Percentiles rank a stretch among this genome's conserved stretches.
These are phyloP conservation scores for Glomus cerebriforme DNA, from an alignment of 192 early-diverging fungal species.

Conservation along the genomic window DNA sequence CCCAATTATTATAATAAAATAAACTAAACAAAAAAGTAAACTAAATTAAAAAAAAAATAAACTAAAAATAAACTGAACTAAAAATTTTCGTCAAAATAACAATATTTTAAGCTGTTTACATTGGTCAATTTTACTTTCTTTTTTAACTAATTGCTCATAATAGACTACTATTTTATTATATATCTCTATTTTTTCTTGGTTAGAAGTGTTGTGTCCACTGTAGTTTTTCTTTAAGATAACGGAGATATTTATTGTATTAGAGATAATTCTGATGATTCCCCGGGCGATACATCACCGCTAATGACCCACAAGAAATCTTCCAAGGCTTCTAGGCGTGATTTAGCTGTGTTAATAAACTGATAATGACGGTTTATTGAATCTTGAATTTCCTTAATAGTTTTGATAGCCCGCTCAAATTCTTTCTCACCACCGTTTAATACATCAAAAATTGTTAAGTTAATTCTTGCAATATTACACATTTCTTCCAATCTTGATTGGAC, in stretches of 20 bases:
- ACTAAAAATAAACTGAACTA: no score
- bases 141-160: neutral
- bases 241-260: neutral
- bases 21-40: no score
- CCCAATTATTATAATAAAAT: no score
- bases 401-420: neutral
- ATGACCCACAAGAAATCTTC: conserved; percentile 18
- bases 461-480: conserved; percentile 9
- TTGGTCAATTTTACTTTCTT: neutral
- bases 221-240: neutral
- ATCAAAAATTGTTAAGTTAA: conserved; percentile 2
- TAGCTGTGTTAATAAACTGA: neutral
- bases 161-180: neutral
- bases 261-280: neutral
- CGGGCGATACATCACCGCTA: neutral
- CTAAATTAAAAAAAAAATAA: no score
- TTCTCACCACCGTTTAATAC: neutral
- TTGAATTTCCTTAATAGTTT: neutral
- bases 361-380: neutral
- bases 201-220: neutral
- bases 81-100: no score
- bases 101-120: neutral
- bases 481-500: neutral
- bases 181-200: neutral
- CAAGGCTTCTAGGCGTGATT: conserved; percentile 1